These are phyloP conservation scores for Saturnispora besseyi DNA, from an alignment of 805 yeast genomes.

Conservation along the genomic window DNA sequence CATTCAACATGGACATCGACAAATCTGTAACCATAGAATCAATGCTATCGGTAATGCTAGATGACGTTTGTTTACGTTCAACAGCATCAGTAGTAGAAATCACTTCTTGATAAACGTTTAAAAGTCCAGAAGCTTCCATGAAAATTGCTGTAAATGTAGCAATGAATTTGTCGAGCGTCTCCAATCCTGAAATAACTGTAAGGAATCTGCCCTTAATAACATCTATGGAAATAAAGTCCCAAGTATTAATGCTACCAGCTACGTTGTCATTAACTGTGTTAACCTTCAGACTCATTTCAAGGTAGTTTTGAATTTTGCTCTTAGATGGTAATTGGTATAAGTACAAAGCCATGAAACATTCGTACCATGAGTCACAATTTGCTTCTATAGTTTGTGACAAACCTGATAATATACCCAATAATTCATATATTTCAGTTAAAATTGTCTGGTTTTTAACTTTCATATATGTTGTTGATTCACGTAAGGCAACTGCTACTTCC, in stretches of 20 bases:
- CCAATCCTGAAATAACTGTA: conserved; percentile 49
- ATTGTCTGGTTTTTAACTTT: conserved; percentile 22
- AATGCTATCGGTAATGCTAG: conserved; percentile 17
- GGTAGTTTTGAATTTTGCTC: conserved; percentile 34
- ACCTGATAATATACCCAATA: conserved; percentile 40
- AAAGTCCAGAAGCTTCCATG: conserved; percentile 54
- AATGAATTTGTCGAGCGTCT: conserved; percentile 51
- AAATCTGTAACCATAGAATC: conserved; percentile 40
- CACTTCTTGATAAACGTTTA: conserved; percentile 31
- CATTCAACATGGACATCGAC: conserved; percentile 44
- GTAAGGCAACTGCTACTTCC: conserved; percentile 37
- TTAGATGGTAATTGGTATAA: conserved; percentile 51
- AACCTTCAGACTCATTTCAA: conserved; percentile 26
- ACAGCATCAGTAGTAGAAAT: conserved; percentile 2
- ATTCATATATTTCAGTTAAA: conserved; percentile 32
- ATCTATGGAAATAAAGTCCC: conserved; percentile 51
- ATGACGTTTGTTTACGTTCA: conserved; percentile 2
- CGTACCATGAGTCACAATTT: conserved; percentile 59
- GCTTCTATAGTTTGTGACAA: conserved; percentile 39
- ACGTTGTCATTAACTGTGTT: conserved; percentile 18
- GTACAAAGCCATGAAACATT: conserved; percentile 34
- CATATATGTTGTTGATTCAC: conserved; percentile 31
- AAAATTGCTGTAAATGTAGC: conserved; percentile 55
- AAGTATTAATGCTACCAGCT: conserved; percentile 32
- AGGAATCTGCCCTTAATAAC: conserved; percentile 48